Evolutionary conservation across 2,329 filamentous ascomycete species (phyloP).

Genomic region (Venturia oleaginea): DNA sequence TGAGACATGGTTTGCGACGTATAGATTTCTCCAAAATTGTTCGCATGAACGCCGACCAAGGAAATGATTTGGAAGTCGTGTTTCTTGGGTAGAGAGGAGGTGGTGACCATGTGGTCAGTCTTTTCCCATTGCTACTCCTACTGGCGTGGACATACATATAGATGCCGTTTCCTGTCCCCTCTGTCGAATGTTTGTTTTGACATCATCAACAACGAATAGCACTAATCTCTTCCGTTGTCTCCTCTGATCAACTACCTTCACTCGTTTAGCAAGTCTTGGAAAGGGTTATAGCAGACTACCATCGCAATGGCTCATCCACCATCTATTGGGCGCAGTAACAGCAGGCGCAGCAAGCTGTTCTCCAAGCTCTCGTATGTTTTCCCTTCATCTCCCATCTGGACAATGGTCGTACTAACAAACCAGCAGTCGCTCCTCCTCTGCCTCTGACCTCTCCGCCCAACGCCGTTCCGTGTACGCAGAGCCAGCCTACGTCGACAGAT

Average conservation of each 20-base stretch:
- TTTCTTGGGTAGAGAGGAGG: background rate
- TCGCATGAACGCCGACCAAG: background rate
- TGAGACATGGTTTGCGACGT: background rate
- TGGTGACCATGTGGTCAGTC: background rate
- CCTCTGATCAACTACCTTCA: background rate
- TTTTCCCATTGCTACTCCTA: background rate
- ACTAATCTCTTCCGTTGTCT: background rate
- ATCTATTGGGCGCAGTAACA: background rate
- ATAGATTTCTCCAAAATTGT: background rate
- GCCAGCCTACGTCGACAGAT: background rate
- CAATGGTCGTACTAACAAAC: background rate
- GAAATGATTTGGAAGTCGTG: background rate
- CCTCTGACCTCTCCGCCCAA: background rate
- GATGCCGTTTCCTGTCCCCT: background rate
- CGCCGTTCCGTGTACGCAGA: constrained; percentile 4
- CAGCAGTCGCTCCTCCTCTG: background rate
- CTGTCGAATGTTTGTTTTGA: background rate
- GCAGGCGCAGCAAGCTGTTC: constrained; percentile 5
- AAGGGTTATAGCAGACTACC: background rate
- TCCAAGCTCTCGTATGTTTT: background rate
- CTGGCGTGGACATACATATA: background rate
- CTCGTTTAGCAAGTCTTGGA: background rate
- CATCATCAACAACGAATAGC: background rate
- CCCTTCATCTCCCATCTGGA: background rate
- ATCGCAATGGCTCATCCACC: constrained; percentile 1